Evolutionary conservation across 225 moss, liverwort and hornwort genomes (phyloP).

Genomic region (Climacium dendroides): DNA sequence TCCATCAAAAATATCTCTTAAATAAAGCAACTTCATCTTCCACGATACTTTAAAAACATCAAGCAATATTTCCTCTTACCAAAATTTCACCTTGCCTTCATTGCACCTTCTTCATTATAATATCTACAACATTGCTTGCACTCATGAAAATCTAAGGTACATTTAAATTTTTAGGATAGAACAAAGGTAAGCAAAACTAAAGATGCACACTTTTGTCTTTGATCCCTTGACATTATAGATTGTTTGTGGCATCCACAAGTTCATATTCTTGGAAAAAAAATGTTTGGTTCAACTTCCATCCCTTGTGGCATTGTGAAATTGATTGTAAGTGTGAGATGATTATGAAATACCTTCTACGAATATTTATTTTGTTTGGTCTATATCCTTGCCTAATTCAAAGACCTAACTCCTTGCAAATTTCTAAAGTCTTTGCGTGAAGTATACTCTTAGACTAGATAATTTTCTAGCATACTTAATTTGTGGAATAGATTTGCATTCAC

Average conservation of each 20-base stretch:
- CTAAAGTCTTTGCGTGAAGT: neutral
- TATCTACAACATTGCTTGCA: neutral
- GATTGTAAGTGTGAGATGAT: neutral
- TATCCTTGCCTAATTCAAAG: neutral
- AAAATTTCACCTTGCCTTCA: neutral
- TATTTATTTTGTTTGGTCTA: neutral
- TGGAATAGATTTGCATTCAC: neutral
- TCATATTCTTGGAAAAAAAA: neutral
- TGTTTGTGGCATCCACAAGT: neutral
- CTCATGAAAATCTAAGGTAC: neutral
- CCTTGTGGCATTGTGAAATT: neutral
- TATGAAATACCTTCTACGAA: no score
- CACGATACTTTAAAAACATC: neutral
- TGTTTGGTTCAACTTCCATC: no score
- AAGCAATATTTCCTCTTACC: neutral
- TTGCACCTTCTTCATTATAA: neutral
- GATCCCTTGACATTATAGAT: neutral
- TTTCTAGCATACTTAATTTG: neutral
- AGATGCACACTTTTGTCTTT: neutral
- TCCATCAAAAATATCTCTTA: neutral
- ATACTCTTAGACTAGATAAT: neutral
- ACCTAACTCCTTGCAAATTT: neutral
- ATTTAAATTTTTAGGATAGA: neutral
- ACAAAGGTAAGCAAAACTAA: neutral
- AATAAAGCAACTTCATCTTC: neutral